Evolutionary conservation across 2,329 filamentous ascomycete species (phyloP).

Genomic region (Neopestalotiopsis sp.): DNA sequence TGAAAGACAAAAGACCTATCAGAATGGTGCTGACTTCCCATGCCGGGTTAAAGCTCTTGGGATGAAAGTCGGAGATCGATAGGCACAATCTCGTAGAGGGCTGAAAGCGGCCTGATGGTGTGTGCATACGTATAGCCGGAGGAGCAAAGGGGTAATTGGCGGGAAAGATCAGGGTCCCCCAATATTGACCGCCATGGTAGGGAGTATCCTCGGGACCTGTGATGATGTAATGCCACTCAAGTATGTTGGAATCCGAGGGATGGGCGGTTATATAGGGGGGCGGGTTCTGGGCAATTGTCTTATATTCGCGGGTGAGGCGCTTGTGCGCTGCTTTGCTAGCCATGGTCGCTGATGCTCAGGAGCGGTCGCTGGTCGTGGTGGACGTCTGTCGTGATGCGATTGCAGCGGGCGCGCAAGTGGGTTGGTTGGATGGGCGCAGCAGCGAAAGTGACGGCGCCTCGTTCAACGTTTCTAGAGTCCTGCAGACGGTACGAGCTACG

Average conservation of each 20-base stretch:
- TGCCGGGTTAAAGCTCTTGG: conserved; percentile 96
- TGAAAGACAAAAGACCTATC: conserved; percentile 92
- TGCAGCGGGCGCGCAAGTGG: not conserved
- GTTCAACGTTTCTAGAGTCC: not conserved
- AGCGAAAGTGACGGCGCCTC: not conserved
- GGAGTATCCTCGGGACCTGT: conserved; percentile 94
- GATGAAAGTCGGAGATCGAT: conserved; percentile 96
- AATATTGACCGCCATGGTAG: conserved; percentile 95
- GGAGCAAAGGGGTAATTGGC: conserved; percentile 97
- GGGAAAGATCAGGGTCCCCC: conserved; percentile 95
- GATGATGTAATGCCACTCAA: conserved; percentile 97
- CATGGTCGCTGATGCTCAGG: conserved; percentile 49
- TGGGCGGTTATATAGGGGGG: conserved; percentile 90
- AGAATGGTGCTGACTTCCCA: conserved; percentile 98
- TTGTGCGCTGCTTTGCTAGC: conserved; percentile 76
- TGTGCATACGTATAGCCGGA: conserved; percentile 98
- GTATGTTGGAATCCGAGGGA: conserved; percentile 87
- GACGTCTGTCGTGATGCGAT: not conserved
- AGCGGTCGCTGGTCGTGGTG: conserved; percentile 7
- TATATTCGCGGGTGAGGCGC: conserved; percentile 71
- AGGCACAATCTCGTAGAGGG: conserved; percentile 91
- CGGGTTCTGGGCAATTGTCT: conserved; percentile 72
- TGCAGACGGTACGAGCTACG: not conserved
- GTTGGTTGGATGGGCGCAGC: not conserved
- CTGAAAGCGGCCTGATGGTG: conserved; percentile 93